Evolutionary conservation across 257 asterid genomes (phyloP), one percentile per base, ranked within the genome.

Genomic region (Ehretia macrophylla): DNA sequence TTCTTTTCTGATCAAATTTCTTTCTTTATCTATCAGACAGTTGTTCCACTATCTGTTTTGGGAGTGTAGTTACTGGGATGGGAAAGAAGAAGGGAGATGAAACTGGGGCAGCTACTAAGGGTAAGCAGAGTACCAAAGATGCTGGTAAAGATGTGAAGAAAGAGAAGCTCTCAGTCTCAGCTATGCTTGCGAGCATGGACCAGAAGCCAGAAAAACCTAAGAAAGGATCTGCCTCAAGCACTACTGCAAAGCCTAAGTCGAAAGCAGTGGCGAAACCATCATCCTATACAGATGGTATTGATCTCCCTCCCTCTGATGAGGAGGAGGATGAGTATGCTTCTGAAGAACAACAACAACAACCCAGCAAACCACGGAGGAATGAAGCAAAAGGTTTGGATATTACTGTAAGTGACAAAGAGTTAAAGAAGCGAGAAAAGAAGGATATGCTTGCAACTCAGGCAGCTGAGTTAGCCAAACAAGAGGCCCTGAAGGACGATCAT

Each of bases 281-380:
- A 10, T 73, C 84, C 32, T 83, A 80, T 61, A 72, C 71, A 14
- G 94, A 74, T 57, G 90, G 65, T 6, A 64, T 71, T 14, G 84
- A 80, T 68, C 87, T 85, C 48, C 94, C 90, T 56, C 77, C 87
- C 39, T 80, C 87, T 5, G 90, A 85, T 53, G 94, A 83, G 11
- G 90, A 85, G 17, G 86, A 72, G 17, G 35, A 27, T 3, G 72
- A 10, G 23, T 44, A 57, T 74, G 73, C 35, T 62, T 39, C 72
- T 32, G 81, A 46, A 46, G 80, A 72, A 54, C 74, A 59, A 64
- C 77, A 44, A 35, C 35, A 27, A 6, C 35, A 27, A 27, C 6
- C 35, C 35, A 27, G 35, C 35, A 27, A 27, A 27, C 66, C 69
- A 47, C 77, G 68, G 4, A 79, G 78, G 61, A 76, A 56, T 57